Evolutionary conservation across 768 basidiomycete genomes (phyloP), one percentile per base, ranked within the genome.

Genomic region (Boletus vermiculosoides): DNA sequence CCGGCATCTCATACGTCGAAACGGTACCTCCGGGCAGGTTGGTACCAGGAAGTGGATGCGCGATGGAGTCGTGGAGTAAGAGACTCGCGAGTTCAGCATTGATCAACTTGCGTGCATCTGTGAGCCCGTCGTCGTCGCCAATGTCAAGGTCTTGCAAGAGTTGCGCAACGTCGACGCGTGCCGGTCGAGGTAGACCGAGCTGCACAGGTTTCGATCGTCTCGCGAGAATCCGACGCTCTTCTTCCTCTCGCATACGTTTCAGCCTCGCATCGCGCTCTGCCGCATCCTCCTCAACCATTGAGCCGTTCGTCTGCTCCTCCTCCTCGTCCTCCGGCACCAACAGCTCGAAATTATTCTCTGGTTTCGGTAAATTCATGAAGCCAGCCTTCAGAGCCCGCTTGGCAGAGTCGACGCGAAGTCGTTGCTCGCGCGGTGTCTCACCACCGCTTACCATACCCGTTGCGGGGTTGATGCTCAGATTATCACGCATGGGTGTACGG

Each of bases 341-440:
- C 45, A 99, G 76, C 74, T 98, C 95, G 64, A 98, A 98, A 72
- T 98, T 96, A 71, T 98, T 98, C 76, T 98, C 93, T 0, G 97
- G 94, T 62, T 86, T 87, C 0, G 97, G 97, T 16, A 99, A 78
- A 58, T 72, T 86, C 74, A 81, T 81, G 74, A 98, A 98, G 6
- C 88, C 90, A 11, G 85, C 83, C 63, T 88, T 80, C 50, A 98
- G 80, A 1, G 88, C 84, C 39, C 87, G 83, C 70, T 94, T 92
- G 5, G 84, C 80, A 23, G 86, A 83, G 54, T 79, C 79, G 15
- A 73, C 70, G 28, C 82, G 87, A 54, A 85, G 71, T 15, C 83
- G 84, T 59, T 87, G 81, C 46, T 93, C 90, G 36, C 88, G 84
- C 0, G 95, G 95, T 1, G 93, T 94, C 50, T 81, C 79, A 12